These are phyloP conservation scores for Scortechinia acanthostroma DNA, from an alignment of 2,329 filamentous ascomycete species.

Conservation along the genomic window DNA sequence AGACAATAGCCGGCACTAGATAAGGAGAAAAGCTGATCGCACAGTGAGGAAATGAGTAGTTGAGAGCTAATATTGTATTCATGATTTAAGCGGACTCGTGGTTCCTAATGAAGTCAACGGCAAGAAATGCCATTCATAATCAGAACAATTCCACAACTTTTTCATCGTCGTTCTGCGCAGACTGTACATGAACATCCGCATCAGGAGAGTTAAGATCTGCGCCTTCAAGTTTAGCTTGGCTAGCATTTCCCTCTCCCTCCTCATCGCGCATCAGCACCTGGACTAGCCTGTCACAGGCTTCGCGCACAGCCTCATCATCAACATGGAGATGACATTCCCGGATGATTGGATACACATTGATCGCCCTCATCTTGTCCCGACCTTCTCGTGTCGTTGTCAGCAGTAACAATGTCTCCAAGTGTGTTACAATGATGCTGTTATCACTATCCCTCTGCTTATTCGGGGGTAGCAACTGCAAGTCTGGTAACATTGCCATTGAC, in stretches of 20 bases:
- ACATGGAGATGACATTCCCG: conserved; percentile 58
- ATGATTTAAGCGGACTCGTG: too few relatives aligned
- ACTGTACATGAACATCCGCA: background rate
- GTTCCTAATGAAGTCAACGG: too few relatives aligned
- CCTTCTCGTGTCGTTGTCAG: conserved; percentile 56
- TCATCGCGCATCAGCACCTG: conserved; percentile 62
- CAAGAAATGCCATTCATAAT: too few relatives aligned
- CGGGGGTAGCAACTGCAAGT: conserved; percentile 60
- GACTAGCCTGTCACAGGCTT: conserved; percentile 62
- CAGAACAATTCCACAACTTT: conserved; percentile 2
- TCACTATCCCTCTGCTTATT: conserved; percentile 62
- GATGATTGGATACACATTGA: conserved; percentile 63
- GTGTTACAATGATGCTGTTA: conserved; percentile 51
- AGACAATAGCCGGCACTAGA: too few relatives aligned
- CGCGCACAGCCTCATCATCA: conserved; percentile 58
- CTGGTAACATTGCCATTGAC: conserved; percentile 56
- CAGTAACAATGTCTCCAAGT: conserved; percentile 61
- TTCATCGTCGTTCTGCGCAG: background rate
- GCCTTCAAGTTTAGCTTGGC: conserved; percentile 14
- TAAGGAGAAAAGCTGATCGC: too few relatives aligned
- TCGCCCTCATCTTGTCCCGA: conserved; percentile 45
- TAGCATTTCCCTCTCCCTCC: conserved; percentile 37
- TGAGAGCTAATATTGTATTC: too few relatives aligned
- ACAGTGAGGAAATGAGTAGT: too few relatives aligned
- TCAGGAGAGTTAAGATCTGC: conserved; percentile 18